These are phyloP conservation scores for Fusarium nurragi DNA, from an alignment of 2,329 filamentous ascomycete genomes.

Conservation along the genomic window DNA sequence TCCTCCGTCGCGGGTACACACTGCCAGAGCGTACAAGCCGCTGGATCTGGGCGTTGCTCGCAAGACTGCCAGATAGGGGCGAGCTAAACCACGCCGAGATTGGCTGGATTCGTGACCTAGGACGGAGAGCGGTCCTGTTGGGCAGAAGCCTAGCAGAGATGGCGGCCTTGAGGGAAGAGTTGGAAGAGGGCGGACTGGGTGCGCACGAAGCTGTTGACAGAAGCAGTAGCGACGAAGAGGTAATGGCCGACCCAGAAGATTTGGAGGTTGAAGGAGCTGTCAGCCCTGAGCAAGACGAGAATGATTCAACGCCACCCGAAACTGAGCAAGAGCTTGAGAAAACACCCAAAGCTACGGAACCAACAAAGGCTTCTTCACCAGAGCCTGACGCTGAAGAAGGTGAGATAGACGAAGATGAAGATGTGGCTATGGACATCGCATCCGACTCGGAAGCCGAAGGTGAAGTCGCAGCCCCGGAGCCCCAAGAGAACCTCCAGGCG, in stretches of 20 bases:
- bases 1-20: constrained; percentile 67
- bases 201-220: constrained; percentile 59
- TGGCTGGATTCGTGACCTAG: constrained; percentile 79
- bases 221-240: constrained; percentile 53
- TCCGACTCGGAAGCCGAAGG: constrained; percentile 50
- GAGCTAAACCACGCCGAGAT: constrained; percentile 80
- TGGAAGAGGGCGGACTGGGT: constrained; percentile 53
- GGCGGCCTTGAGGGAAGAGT: constrained; percentile 57
- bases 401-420: constrained; percentile 45
- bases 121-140: constrained; percentile 75
- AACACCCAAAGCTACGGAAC: neutral
- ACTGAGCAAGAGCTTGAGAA: constrained; percentile 19
- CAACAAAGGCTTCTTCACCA: neutral
- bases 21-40: constrained; percentile 74
- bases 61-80: constrained; percentile 76
- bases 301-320: constrained; percentile 8
- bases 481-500: constrained; percentile 55
- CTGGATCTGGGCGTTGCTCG: constrained; percentile 88
- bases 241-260: constrained; percentile 48
- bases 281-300: constrained; percentile 29
- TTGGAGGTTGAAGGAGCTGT: constrained; percentile 45
- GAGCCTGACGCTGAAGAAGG: constrained; percentile 39
- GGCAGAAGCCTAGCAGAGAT: constrained; percentile 64
- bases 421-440: constrained; percentile 56
- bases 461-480: constrained; percentile 40